Evolutionary conservation across 306 rosid genomes (phyloP), one percentile per base, ranked within the genome.

Genomic region (Fagus crenata): DNA sequence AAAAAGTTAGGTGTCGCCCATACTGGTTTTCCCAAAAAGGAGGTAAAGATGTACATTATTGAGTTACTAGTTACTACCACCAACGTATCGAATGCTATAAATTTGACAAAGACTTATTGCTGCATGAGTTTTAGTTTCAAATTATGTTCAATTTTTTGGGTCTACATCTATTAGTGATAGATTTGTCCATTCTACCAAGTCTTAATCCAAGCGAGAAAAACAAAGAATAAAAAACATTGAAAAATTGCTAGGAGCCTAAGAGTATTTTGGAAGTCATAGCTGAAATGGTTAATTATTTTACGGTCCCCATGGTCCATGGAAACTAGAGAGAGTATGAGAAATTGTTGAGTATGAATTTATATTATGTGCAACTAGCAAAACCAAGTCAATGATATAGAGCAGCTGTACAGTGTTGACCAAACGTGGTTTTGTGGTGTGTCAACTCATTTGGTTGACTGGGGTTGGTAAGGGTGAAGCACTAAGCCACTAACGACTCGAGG

Each of bases 391-490:
- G 60, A 68, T 49, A 67, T 71, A 46, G 64, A 41, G 79, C 85
- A 15, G 79, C 35, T 67, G 82, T 67, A 58, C 64, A 67, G 82
- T 49, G 73, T 73, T 73, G 82, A 82, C 85, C 6, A 7, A 46
- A 11, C 28, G 13, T 18, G 4, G 43, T 33, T 18, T 18, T 4
- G 39, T 40, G 61, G 7, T 65, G 32, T 31, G 64, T 54, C 69
- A 14, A 6, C 59, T 71, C 67, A 22, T 73, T 36, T 46, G 46
- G 78, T 15, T 41, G 67, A 71, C 72, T 49, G 17, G 53, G 41
- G 72, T 81, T 75, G 73, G 76, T 49, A n/a, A 40, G 63, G 39
- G 51, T 46, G 51, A 46, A 9, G 51, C 14, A 46, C 0, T 22
- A 22, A 22, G 28, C 28, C 28, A 22, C 28, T 22, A 22, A 22